These are phyloP conservation scores for Anthracocystis panici-leucophaei DNA, from an alignment of 1,284 basidiomycete genomes.

Conservation along the genomic window DNA sequence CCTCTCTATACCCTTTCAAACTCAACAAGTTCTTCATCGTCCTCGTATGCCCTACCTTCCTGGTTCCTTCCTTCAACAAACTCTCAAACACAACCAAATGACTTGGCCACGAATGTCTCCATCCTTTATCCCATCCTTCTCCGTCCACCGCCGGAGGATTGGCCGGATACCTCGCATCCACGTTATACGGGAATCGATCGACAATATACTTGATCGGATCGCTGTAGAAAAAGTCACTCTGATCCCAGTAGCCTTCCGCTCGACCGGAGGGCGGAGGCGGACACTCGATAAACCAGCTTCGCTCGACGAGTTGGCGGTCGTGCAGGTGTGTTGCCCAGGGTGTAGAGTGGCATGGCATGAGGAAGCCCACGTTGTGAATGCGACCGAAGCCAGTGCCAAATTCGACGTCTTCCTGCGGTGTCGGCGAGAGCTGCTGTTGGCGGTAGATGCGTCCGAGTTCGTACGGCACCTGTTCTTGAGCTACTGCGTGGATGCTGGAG, in stretches of 20 bases:
- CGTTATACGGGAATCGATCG: conserved; percentile 76
- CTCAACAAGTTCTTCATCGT: conserved; percentile 72
- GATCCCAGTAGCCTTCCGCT: conserved; percentile 78
- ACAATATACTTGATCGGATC: conserved; percentile 79
- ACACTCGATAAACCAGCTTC: conserved; percentile 61
- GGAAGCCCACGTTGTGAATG: conserved; percentile 77
- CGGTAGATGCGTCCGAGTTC: conserved; percentile 33
- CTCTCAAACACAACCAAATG: conserved; percentile 84
- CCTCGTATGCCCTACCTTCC: conserved; percentile 68
- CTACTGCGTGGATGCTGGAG: conserved; percentile 49
- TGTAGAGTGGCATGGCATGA: conserved; percentile 99
- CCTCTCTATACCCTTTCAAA: conserved; percentile 77
- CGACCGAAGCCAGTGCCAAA: conserved; percentile 28
- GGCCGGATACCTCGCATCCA: conserved; percentile 77
- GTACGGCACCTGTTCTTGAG: conserved; percentile 51
- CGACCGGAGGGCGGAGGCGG: conserved; percentile 31
- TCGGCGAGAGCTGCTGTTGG: conserved; percentile 19
- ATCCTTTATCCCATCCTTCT: conserved; percentile 65
- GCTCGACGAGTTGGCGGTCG: conserved; percentile 32
- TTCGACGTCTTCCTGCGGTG: conserved; percentile 68
- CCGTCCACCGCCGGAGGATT: conserved; percentile 6
- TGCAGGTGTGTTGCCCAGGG: conserved; percentile 94
- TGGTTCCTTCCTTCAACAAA: conserved; percentile 72
- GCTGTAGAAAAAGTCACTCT: conserved; percentile 85
- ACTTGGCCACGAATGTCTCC: conserved; percentile 82